Evolutionary conservation across 352 stramenopile genomes (phyloP).

Genomic region (Phytophthora kernoviae): DNA sequence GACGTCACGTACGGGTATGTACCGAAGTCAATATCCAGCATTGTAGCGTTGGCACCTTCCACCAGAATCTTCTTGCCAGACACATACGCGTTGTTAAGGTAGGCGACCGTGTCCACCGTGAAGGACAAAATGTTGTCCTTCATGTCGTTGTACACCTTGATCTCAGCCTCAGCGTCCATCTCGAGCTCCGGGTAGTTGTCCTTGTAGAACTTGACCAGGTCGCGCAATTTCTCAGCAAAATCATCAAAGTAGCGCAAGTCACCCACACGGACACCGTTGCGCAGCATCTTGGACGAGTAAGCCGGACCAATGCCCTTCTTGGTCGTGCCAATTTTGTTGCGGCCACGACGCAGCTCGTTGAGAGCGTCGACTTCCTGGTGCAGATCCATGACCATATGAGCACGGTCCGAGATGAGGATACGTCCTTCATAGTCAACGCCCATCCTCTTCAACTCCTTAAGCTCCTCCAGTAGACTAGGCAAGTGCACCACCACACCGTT

Average conservation of each 20-base stretch:
- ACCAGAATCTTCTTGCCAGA: conserved; percentile 97
- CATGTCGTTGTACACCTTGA: conserved; percentile 82
- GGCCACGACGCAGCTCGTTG: conserved; percentile 82
- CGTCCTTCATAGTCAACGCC: conserved; percentile 93
- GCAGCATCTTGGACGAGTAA: conserved; percentile 98
- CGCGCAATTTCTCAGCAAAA: conserved; percentile 90
- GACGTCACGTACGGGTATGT: conserved; percentile 99
- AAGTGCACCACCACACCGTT: conserved; percentile 99
- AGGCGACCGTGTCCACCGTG: conserved; percentile 96
- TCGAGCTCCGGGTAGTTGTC: conserved; percentile 85
- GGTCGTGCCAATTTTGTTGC: conserved; percentile 99
- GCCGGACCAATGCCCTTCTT: conserved; percentile 99
- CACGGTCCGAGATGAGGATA: conserved; percentile 97
- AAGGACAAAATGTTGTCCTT: conserved; percentile 87
- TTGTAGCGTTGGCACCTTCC: conserved; percentile 99
- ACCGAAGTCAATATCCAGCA: conserved; percentile 99
- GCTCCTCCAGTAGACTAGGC: conserved; percentile 95
- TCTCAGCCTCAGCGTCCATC: conserved; percentile 84
- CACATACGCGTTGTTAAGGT: conserved; percentile 96
- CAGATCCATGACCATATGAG: conserved; percentile 99
- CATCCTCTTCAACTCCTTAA: conserved; percentile 90
- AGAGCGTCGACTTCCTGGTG: conserved; percentile 94
- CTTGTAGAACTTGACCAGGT: conserved; percentile 93
- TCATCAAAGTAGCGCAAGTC: conserved; percentile 93
- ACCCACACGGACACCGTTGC: conserved; percentile 97